These are phyloP conservation scores for Tubosaeta sp. DNA, from an alignment of 768 basidiomycete species.

Conservation along the genomic window DNA sequence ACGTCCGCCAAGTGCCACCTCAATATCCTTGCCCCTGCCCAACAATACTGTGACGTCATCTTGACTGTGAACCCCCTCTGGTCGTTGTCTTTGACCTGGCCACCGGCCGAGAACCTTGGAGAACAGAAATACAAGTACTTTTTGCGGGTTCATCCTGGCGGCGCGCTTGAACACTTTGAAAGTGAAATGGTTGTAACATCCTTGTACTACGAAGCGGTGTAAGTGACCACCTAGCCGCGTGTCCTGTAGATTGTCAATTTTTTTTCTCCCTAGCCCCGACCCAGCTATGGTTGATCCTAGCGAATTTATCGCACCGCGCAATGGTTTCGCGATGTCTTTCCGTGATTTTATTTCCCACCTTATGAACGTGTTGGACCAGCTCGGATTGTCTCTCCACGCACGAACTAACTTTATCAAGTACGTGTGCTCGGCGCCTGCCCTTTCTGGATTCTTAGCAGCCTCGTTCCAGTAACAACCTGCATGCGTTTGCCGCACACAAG, in stretches of 20 bases:
- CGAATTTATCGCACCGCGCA: conserved; percentile 75
- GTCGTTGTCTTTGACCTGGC: conserved; percentile 76
- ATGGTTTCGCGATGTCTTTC: conserved; percentile 83
- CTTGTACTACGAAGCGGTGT: conserved; percentile 85
- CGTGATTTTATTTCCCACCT: conserved; percentile 78
- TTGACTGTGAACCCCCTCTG: conserved; percentile 68
- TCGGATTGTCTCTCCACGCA: conserved; percentile 80
- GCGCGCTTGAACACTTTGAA: conserved; percentile 83
- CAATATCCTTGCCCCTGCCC: conserved; percentile 64
- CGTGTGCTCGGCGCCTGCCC: conserved; percentile 20
- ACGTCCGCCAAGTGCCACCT: conserved; percentile 73
- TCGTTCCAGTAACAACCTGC: conserved; percentile 62
- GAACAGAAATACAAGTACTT: conserved; percentile 81
- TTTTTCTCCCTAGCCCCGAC: conserved; percentile 56
- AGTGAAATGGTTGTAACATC: conserved; percentile 76
- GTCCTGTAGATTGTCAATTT: conserved; percentile 1
- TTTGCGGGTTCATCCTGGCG: conserved; percentile 77
- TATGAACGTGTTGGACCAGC: conserved; percentile 76
- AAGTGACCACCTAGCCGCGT: conserved; percentile 27
- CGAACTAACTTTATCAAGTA: conserved; percentile 81
- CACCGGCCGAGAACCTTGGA: conserved; percentile 62
- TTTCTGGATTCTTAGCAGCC: conserved; percentile 1
- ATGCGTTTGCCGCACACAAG: conserved; percentile 69
- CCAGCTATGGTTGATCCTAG: conserved; percentile 70
- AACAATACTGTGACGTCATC: conserved; percentile 79